Conservation (phyloP, 75 land plant genomes). For the Ceratopteris richardii region DNA sequence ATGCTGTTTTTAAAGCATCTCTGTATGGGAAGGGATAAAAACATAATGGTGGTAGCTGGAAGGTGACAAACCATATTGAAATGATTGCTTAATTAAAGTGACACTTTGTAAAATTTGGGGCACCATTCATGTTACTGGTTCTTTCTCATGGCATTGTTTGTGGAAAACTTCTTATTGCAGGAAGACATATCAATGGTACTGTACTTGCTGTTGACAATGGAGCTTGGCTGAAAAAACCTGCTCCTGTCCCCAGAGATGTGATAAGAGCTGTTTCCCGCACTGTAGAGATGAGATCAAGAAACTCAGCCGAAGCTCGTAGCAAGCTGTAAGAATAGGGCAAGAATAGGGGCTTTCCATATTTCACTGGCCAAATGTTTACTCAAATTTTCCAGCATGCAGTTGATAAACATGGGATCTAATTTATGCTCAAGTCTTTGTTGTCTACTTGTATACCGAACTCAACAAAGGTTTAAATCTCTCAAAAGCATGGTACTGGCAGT, state of each 20-base stretch:
- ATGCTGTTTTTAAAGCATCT: not conserved
- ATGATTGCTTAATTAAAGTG: too few species aligned
- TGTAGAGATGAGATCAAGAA: slow-evolving; percentile 67
- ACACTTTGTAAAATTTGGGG: too few species aligned
- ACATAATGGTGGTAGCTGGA: not conserved
- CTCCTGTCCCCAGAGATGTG: slow-evolving; percentile 49
- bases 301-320: slow-evolving; percentile 8
- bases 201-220: slow-evolving; percentile 81
- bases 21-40: not conserved
- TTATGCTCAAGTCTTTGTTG: too few species aligned
- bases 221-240: slow-evolving; percentile 64
- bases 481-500: too few species aligned
- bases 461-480: too few species aligned
- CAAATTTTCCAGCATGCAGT: too few species aligned
- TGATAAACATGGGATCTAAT: too few species aligned
- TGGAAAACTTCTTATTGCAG: slow-evolving; percentile 46
- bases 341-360: too few species aligned
- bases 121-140: not conserved
- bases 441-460: too few species aligned
- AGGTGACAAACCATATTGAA: not conserved
- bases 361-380: too few species aligned
- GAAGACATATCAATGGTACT: slow-evolving; percentile 81
- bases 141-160: not conserved
- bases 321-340: slow-evolving; percentile 13
- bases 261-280: slow-evolving; percentile 55